Evolutionary conservation across 2,329 filamentous ascomycete genomes (phyloP).

Genomic region (Byssoonygena ceratinophila): DNA sequence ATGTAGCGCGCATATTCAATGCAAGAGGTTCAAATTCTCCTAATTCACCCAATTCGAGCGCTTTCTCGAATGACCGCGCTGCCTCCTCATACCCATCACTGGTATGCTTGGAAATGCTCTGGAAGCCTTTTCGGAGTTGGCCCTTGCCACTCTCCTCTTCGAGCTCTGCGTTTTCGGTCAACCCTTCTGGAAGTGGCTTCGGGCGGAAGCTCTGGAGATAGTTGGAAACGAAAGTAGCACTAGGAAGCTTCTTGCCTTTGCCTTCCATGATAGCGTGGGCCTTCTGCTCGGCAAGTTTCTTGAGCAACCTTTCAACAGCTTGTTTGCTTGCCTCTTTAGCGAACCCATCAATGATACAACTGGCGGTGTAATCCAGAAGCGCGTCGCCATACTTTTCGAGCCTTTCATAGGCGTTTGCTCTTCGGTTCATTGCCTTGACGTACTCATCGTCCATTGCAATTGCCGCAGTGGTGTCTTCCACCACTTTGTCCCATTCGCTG

Average conservation of each 20-base stretch:
- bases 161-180: slow-evolving; percentile 73
- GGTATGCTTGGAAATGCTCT: slow-evolving; percentile 73
- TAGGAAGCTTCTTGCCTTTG: slow-evolving; percentile 78
- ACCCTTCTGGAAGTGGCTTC: slow-evolving; percentile 64
- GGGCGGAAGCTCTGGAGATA: slow-evolving; percentile 97
- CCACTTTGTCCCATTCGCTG: slow-evolving; percentile 86
- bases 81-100: slow-evolving; percentile 87
- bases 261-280: slow-evolving; percentile 74
- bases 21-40: slow-evolving; percentile 79
- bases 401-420: slow-evolving; percentile 94
- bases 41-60: slow-evolving; percentile 69
- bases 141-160: slow-evolving; percentile 69
- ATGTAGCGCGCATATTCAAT: slow-evolving; percentile 93
- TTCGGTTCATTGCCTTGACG: slow-evolving; percentile 92
- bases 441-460: slow-evolving; percentile 91
- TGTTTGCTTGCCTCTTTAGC: slow-evolving; percentile 80
- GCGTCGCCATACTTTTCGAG: slow-evolving; percentile 84
- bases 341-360: slow-evolving; percentile 98
- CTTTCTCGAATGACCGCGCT: slow-evolving; percentile 72
- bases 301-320: slow-evolving; percentile 82
- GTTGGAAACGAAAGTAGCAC: slow-evolving; percentile 93
- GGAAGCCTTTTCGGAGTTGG: slow-evolving; percentile 72
- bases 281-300: slow-evolving; percentile 94
- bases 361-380: slow-evolving; percentile 92
- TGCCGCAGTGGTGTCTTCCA: slow-evolving; percentile 92